Base-by-base conservation (phyloP, 177 flowering plant species). In the Vitis hybrid region DNA sequence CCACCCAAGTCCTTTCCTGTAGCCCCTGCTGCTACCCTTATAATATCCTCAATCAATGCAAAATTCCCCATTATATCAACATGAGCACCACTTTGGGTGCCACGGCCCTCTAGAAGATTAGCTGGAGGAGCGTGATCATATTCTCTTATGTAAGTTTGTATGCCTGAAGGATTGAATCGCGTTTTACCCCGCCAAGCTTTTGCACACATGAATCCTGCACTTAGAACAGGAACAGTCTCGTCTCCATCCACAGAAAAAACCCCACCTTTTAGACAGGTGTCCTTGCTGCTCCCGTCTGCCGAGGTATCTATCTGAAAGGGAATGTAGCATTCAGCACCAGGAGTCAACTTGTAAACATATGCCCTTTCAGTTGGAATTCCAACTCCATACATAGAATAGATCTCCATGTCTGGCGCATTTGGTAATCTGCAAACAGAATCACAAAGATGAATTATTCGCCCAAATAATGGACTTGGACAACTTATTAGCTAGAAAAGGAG, bases 61-160 rank as follows among this genome's bases (percentile, higher is more conserved):
- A 93, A 93, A 67, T 93, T 93, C 6, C 98, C 98, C 98, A 91
- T 86, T 45, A 93, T 91, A 72, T 93, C 98, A 65, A 93, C 98
- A 73, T 93, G 98, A 19, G 95, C 92, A 10, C 97, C 98, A 83
- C 98, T 93, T 74, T 89, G 98, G 39, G 98, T 91, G 19, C 98
- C 98, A 34, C 98, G 86, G 39, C 98, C 98, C 69, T 93, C 98
- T 49, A 93, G 72, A 67, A 93, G 81, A 75, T 82, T 88, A 2
- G 95, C 75, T 13, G 98, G 97, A 55, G 97, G 98, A 39, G 95
- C 90, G 77, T 93, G 98, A 75, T 87, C 87, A 67, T 90, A 91
- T 73, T 93, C 98, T 77, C 98, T 85, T 19, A 83, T 58, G 67
- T 83, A 88, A 2, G 92, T 91, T 50, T 61, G 78, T 18, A 87